These are phyloP conservation scores for Syzygium jambos DNA, from an alignment of 345 rosid genomes.

Conservation along the genomic window DNA sequence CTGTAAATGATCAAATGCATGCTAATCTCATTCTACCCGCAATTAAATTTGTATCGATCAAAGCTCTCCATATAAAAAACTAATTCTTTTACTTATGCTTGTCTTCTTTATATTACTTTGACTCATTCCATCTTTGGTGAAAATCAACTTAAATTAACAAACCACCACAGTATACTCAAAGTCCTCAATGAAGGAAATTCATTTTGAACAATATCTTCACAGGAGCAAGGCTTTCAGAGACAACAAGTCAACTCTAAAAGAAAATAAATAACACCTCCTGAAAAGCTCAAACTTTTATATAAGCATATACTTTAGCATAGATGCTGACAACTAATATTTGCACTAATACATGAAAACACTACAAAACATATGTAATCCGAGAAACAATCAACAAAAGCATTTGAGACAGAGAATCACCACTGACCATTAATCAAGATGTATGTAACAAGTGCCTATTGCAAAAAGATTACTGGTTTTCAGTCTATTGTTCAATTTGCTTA, in stretches of 20 bases:
- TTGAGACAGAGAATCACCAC: not conserved
- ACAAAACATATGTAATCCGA: not conserved
- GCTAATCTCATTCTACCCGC: not conserved
- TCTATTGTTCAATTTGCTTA: not conserved
- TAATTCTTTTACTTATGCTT: not conserved
- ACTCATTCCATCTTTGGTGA: not conserved
- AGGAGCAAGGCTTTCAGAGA: too few species aligned
- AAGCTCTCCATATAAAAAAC: not conserved
- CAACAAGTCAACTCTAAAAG: too few species aligned
- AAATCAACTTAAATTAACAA: not conserved
- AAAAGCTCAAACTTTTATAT: not conserved
- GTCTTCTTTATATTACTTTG: not conserved
- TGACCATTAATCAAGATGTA: not conserved
- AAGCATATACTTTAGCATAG: not conserved
- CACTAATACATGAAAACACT: not conserved
- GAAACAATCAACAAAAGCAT: not conserved
- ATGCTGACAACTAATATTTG: not conserved
- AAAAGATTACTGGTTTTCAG: not conserved
- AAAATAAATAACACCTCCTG: too few species aligned
- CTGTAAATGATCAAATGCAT: not conserved
- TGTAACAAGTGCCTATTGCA: not conserved
- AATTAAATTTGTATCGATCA: not conserved
- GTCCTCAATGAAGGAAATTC: not conserved
- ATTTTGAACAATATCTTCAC: too few species aligned
- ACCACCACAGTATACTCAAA: not conserved